Percentiles rank a stretch among this genome's conserved stretches.
Evolutionary conservation across 805 yeast species (phyloP).

Genomic region (Lipomyces sp.): DNA sequence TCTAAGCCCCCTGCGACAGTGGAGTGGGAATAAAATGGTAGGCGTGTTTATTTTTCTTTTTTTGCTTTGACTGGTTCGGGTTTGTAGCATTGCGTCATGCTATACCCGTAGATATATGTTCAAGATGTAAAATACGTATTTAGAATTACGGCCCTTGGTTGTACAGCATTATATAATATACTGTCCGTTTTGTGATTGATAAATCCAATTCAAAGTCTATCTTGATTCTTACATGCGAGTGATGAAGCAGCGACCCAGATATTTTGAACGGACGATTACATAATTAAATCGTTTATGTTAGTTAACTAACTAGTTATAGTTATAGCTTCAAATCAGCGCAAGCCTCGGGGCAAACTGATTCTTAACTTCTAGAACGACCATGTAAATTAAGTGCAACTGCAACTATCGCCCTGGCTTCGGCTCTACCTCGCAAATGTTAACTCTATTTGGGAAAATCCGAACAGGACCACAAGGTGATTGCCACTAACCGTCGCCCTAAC

Average conservation of each 20-base stretch:
- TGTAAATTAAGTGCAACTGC: background rate
- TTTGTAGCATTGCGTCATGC: background rate
- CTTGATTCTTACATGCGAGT: too few relatives aligned
- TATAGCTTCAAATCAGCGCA: too few relatives aligned
- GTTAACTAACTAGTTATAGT: too few relatives aligned
- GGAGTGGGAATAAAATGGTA: conserved; percentile 82
- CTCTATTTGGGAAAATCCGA: background rate
- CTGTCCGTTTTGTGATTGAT: background rate
- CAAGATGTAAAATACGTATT: background rate
- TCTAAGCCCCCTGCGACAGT: conserved; percentile 99
- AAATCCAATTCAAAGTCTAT: background rate
- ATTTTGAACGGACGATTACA: too few relatives aligned
- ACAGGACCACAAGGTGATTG: background rate
- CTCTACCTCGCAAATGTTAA: background rate
- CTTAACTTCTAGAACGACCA: too few relatives aligned
- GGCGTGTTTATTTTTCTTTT: too few relatives aligned
- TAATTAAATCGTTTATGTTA: too few relatives aligned
- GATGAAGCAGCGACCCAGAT: too few relatives aligned
- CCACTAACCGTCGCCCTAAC: background rate
- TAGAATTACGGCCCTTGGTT: background rate
- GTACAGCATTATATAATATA: background rate
- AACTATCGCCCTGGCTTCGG: background rate
- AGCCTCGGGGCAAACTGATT: too few relatives aligned
- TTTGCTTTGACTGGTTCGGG: background rate
- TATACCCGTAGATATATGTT: background rate